These are phyloP conservation scores for Coniochaeta ligniaria DNA, from an alignment of 2,329 filamentous ascomycete species.

Conservation along the genomic window DNA sequence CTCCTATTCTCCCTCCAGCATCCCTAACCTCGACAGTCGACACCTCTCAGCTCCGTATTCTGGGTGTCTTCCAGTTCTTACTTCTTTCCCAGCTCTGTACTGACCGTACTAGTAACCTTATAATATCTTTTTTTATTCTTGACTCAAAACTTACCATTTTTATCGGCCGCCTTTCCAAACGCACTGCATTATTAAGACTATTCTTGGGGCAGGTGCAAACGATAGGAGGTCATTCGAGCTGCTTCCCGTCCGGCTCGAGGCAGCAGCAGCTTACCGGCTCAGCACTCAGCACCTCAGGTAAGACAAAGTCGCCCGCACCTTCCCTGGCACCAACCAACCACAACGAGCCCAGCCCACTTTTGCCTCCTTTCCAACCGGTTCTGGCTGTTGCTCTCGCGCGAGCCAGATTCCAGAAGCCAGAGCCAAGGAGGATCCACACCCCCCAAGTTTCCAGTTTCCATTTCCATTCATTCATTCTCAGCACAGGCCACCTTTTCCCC, in stretches of 20 bases:
- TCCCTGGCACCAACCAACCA: neutral
- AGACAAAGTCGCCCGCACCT: neutral
- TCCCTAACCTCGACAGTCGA: neutral
- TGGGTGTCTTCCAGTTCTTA: neutral
- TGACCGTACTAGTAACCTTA: neutral
- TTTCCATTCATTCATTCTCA: neutral
- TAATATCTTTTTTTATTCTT: neutral
- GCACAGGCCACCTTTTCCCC: neutral
- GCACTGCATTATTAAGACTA: neutral
- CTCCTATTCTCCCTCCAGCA: neutral
- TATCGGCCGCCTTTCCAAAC: neutral
- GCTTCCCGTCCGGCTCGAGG: neutral
- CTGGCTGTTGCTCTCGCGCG: neutral
- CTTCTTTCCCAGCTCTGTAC: neutral
- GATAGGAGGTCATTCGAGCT: neutral
- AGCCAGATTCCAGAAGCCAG: slow-evolving; percentile 1
- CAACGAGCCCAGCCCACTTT: neutral
- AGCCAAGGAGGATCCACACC: neutral
- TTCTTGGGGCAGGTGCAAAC: neutral
- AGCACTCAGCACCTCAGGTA: neutral
- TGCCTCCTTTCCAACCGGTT: slow-evolving; percentile 1
- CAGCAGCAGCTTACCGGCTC: neutral
- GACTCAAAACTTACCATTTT: neutral
- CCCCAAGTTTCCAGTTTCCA: neutral
- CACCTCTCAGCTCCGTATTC: neutral